phyloP scores from a whole-genome alignment of 495 filamentous ascomycete species.

The Penicillium riverlandense region DNA sequence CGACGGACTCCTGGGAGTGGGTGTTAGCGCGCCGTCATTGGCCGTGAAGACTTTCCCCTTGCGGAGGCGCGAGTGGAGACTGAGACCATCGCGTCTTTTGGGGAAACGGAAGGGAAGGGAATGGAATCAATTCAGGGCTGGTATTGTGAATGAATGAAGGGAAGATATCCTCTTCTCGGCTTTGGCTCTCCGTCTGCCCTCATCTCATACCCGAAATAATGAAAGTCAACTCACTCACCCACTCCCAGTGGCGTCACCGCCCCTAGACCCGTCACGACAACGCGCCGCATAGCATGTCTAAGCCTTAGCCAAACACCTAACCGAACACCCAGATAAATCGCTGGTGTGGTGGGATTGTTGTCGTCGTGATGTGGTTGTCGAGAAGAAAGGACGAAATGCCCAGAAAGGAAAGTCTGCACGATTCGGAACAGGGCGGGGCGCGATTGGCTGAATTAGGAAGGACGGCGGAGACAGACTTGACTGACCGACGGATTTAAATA shows the following conservation, averaged over 20 bases:
- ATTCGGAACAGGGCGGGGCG: slow-evolving; percentile 10
- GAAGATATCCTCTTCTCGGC: too few relatives aligned
- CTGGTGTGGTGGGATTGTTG: neutral
- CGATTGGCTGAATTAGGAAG: slow-evolving; percentile 12
- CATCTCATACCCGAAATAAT: neutral
- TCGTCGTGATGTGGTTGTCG: slow-evolving; percentile 3
- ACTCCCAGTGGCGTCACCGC: slow-evolving; percentile 87
- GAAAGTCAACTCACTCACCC: slow-evolving; percentile 38
- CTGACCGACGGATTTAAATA: too few relatives aligned
- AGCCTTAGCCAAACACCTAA: neutral
- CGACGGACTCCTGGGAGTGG: slow-evolving; percentile 51
- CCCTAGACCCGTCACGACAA: slow-evolving; percentile 92
- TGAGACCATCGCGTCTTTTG: slow-evolving; percentile 2
- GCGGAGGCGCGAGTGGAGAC: slow-evolving; percentile 14
- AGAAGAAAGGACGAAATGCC: slow-evolving; percentile 10
- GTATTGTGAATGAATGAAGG: too few relatives aligned
- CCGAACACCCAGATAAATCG: too few relatives aligned
- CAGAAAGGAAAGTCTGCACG: slow-evolving; percentile 44
- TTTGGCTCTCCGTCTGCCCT: too few relatives aligned
- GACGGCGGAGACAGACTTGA: slow-evolving; percentile 4
- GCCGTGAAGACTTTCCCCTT: slow-evolving; percentile 22
- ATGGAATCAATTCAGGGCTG: too few relatives aligned
- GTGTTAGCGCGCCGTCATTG: slow-evolving; percentile 12
- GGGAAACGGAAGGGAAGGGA: too few relatives aligned
- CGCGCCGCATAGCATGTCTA: slow-evolving; percentile 68